These are phyloP conservation scores for Neoscytalidium dimidiatum DNA, from an alignment of 2,329 filamentous ascomycete species.

Conservation along the genomic window DNA sequence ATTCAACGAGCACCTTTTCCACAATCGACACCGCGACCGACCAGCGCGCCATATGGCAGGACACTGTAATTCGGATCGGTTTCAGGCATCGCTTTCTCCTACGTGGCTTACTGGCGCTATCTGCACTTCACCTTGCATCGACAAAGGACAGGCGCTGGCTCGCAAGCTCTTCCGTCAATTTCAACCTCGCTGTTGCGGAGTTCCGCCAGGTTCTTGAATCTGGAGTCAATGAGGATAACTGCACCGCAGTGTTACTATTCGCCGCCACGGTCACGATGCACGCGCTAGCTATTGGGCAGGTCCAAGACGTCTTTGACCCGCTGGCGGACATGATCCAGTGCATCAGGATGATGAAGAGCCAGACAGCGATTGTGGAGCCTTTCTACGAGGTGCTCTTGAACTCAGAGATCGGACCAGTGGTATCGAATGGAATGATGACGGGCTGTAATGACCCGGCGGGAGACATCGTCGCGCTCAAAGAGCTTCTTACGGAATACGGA, in stretches of 20 bases:
- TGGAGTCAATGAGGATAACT: not conserved
- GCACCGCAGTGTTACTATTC: not conserved
- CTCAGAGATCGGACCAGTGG: not conserved
- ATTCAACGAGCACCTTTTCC: not conserved
- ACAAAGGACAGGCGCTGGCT: not conserved
- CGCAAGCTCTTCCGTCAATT: not conserved
- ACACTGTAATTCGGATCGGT: not conserved
- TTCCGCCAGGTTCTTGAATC: not conserved
- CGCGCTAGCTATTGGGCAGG: not conserved
- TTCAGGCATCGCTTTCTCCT: constrained; percentile 25
- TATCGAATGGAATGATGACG: not conserved
- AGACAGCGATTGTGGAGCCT: not conserved
- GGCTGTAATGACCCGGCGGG: not conserved
- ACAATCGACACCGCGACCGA: not conserved
- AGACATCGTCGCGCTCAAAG: not conserved
- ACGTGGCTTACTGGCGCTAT: constrained; percentile 25
- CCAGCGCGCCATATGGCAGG: not conserved
- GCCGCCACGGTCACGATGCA: not conserved
- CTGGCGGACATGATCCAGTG: not conserved
- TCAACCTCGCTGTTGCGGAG: not conserved
- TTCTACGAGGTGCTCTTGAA: not conserved
- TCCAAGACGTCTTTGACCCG: not conserved
- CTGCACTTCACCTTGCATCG: constrained; percentile 24
- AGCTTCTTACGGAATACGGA: not conserved
- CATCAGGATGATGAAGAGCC: not conserved